phyloP scores from a whole-genome alignment of 768 basidiomycete genomes.

The Calocybe indica region DNA sequence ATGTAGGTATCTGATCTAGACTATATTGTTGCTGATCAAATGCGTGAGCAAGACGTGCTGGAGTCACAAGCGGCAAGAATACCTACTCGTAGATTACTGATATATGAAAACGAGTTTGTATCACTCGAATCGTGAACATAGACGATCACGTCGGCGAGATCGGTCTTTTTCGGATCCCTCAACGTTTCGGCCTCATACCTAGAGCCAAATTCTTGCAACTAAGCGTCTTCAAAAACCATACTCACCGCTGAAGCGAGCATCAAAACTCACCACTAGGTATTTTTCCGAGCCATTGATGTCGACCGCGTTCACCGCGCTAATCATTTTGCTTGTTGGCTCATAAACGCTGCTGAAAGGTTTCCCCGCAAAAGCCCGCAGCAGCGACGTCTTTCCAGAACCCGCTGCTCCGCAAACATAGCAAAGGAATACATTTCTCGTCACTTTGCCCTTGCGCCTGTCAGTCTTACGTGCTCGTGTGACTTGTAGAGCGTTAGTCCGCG shows the following conservation, averaged over 20 bases:
- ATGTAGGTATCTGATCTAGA: conserved; percentile 88
- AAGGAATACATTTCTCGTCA: conserved; percentile 86
- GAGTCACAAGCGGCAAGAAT: neutral
- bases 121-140: conserved; percentile 98
- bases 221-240: conserved; percentile 3
- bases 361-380: conserved; percentile 80
- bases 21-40: conserved; percentile 87
- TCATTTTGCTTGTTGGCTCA: conserved; percentile 85
- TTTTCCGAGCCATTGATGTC: conserved; percentile 94
- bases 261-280: conserved; percentile 81
- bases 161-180: conserved; percentile 85
- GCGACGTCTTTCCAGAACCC: conserved; percentile 89
- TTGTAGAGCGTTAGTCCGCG: conserved; percentile 77
- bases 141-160: conserved; percentile 88
- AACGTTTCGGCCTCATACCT: conserved; percentile 90
- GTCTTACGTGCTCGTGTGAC: conserved; percentile 80
- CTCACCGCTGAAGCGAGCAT: neutral
- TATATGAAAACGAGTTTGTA: conserved; percentile 98
- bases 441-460: conserved; percentile 83
- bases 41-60: conserved; percentile 8
- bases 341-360: conserved; percentile 72
- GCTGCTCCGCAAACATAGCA: conserved; percentile 94
- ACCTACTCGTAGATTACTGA: conserved; percentile 86
- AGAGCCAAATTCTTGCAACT: conserved; percentile 98
- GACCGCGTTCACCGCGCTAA: conserved; percentile 91